Percentiles rank a stretch among this genome's conserved stretches.
These are phyloP conservation scores for Annulohypoxylon maeteangense DNA, from an alignment of 495 filamentous ascomycete species.

Conservation along the genomic window DNA sequence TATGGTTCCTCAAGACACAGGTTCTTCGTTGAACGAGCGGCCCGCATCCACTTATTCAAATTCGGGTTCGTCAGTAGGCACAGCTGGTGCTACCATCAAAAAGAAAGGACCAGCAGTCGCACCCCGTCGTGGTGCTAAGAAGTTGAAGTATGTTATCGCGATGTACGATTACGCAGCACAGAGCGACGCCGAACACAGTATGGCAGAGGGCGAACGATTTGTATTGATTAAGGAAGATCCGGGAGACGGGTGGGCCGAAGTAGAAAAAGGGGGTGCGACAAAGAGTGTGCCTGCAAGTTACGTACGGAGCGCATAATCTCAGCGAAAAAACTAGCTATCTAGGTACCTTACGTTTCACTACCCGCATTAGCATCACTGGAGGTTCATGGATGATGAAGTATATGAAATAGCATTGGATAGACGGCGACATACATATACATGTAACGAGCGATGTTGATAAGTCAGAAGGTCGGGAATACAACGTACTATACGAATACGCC, in stretches of 20 bases:
- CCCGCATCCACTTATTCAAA: slow-evolving; percentile 80
- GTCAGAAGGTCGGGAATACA: neutral
- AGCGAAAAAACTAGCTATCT: neutral
- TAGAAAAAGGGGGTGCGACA: slow-evolving; percentile 89
- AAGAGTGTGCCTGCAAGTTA: slow-evolving; percentile 96
- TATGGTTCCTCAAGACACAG: slow-evolving; percentile 62
- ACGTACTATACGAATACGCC: neutral
- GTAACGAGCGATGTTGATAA: slow-evolving; percentile 27
- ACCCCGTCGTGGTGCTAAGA: slow-evolving; percentile 91
- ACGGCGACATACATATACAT: slow-evolving; percentile 14
- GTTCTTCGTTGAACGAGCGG: slow-evolving; percentile 57
- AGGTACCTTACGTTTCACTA: neutral
- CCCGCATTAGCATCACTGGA: neutral
- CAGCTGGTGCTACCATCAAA: slow-evolving; percentile 63
- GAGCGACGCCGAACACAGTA: slow-evolving; percentile 87
- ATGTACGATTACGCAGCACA: slow-evolving; percentile 90
- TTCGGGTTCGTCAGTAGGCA: slow-evolving; percentile 76
- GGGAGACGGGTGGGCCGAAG: slow-evolving; percentile 96
- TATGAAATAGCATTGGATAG: slow-evolving; percentile 29
- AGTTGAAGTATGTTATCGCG: slow-evolving; percentile 92
- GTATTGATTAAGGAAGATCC: slow-evolving; percentile 84
- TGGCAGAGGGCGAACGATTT: slow-evolving; percentile 90
- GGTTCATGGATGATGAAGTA: neutral
- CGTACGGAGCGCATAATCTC: slow-evolving; percentile 58
- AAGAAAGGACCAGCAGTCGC: slow-evolving; percentile 95